Conservation (phyloP, 352 stramenopile species). For the Globisporangium okanoganense region DNA sequence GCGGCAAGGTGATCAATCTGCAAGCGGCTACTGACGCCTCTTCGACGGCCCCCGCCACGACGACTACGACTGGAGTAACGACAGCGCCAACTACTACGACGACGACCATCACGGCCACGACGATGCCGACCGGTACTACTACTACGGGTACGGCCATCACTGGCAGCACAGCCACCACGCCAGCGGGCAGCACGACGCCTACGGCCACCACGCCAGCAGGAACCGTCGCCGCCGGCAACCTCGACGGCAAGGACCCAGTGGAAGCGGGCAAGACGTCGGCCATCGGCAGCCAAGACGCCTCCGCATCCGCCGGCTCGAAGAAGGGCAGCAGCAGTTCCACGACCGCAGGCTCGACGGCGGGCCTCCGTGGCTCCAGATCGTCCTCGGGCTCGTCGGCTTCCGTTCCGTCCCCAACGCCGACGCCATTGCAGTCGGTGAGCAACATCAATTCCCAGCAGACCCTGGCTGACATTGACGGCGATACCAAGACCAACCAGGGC, state of each 20-base stretch:
- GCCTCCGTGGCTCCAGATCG: slow-evolving; percentile 12
- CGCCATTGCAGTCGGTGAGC: slow-evolving; percentile 6
- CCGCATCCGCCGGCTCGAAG: neutral
- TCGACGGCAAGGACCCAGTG: slow-evolving; percentile 2
- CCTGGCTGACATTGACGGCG: slow-evolving; percentile 31
- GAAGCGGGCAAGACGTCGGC: slow-evolving; percentile 2
- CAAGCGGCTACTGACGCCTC: neutral
- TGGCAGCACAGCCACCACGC: slow-evolving; percentile 1
- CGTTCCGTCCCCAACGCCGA: slow-evolving; percentile 4
- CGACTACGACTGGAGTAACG: neutral
- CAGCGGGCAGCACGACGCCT: neutral
- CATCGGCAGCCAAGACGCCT: slow-evolving; percentile 10
- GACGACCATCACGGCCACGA: slow-evolving; percentile 5
- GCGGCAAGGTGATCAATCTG: slow-evolving; percentile 30
- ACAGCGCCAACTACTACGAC: slow-evolving; percentile 7
- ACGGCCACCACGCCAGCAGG: slow-evolving; percentile 9
- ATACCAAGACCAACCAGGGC: slow-evolving; percentile 16
- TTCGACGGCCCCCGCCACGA: neutral
- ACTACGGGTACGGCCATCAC: slow-evolving; percentile 14
- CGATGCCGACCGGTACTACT: neutral
- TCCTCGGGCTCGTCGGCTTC: slow-evolving; percentile 8
- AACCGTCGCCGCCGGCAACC: slow-evolving; percentile 9
- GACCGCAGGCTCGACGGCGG: neutral
- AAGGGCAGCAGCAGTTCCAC: neutral
- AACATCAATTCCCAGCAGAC: slow-evolving; percentile 27